Percentiles rank a stretch among this genome's conserved stretches.
phyloP scores from a whole-genome alignment of 2,329 filamentous ascomycete species.

The Cercospora sojina region DNA sequence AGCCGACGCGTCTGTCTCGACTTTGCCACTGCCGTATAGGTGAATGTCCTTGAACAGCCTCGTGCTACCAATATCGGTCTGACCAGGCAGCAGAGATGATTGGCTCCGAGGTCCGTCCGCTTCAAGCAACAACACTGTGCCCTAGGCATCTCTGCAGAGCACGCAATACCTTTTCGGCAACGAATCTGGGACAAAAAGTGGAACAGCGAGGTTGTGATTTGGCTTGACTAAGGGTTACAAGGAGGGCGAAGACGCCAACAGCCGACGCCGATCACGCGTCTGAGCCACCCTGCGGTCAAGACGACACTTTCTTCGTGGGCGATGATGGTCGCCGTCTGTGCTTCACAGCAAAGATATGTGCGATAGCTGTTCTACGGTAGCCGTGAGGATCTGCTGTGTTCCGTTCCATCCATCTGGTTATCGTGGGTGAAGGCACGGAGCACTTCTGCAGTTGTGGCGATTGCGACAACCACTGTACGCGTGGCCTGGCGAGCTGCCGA shows the following conservation, averaged over 20 bases:
- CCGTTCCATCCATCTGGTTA: neutral
- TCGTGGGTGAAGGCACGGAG: neutral
- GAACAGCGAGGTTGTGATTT: neutral
- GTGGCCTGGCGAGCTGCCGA: neutral
- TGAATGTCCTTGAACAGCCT: neutral
- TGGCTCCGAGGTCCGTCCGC: neutral
- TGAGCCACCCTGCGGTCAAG: neutral
- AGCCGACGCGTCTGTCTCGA: neutral
- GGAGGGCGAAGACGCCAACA: neutral
- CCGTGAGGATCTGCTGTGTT: neutral
- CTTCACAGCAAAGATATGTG: neutral
- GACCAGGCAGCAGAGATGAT: neutral
- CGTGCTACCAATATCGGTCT: neutral
- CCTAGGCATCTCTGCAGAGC: neutral
- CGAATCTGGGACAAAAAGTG: neutral
- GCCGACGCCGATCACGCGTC: neutral
- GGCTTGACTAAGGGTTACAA: neutral
- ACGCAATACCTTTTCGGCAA: neutral
- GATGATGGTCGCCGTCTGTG: neutral
- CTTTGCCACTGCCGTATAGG: neutral
- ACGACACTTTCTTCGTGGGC: neutral
- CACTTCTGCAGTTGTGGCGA: neutral
- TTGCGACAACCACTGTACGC: neutral
- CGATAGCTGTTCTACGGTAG: neutral
- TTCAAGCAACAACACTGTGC: neutral